Evolutionary conservation across 306 rosid genomes (phyloP), one percentile per base, ranked within the genome.

Genomic region (Cicer chorassanicum): DNA sequence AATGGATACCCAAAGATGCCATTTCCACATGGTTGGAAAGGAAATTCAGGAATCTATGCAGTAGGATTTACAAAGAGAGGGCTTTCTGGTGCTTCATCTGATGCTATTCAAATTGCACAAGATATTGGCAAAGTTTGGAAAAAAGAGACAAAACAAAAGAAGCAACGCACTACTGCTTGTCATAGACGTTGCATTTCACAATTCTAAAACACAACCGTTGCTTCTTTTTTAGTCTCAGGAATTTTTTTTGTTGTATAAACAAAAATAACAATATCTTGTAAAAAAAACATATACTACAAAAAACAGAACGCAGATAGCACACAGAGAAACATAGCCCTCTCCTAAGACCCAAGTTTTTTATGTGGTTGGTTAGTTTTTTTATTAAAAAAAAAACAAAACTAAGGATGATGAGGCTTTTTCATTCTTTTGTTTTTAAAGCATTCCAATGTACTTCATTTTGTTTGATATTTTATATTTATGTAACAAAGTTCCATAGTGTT

Each of bases 1-100:
- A 91, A 85, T 67, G 98, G 98, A 8, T 90, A 76, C 60, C 98
- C 98, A 62, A 94, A 87, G 60, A 85, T 84, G 18, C 72, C 91
- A 69, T 91, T 90, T 50, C 97, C 98, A 45, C 82, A 94, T 45
- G 94, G 96, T 0, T 94, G 98, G 98, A 94, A 90, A 66, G 98
- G 98, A 45, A 88, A 86, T 21, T 79, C 82, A 1, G 98, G 98
- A 0, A 88, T 94, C 1, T 94, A 91, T 50, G 96, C 97, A 1
- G 98, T 91, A 41, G 98, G 98, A 61, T 88, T 94, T 74, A 88
- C 98, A 70, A 90, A 87, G 92, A 91, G 90, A 86, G 98, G 98
- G 82, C 95, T 94, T 24, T 85, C 90, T 77, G 98, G 98, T 79
- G 91, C 87, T 61, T 90, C 98, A 16, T 83, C 74, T 68, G 98